Evolutionary conservation across 139 green algal genomes (phyloP), one percentile per base, ranked within the genome.

Genomic region (Limnomonas spitsbergensis): DNA sequence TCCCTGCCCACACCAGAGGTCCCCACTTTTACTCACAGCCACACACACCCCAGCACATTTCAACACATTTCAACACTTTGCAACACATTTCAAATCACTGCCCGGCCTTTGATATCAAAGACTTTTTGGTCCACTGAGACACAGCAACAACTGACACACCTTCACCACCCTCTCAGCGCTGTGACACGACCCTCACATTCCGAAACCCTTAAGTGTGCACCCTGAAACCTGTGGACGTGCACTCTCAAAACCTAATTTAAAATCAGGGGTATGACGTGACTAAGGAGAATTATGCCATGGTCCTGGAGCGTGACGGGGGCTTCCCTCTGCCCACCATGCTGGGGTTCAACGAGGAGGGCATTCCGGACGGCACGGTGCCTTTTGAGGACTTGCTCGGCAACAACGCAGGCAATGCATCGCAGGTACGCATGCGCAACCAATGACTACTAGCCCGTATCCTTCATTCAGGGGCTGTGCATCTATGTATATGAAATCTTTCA

Each of bases 341-440:
- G 6, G 61, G 61, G 61, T 72, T 72, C 61, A 72, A 72, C 29
- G 61, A 72, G 61, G 61, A 72, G 26, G 61, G 61, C 61, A 72
- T 72, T 7, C 61, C 61, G 7, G 61, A 72, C 29, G 61, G 61
- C 61, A 39, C 27, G 7, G 61, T 39, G 27, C 61, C 61, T 37
- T 72, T 72, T 61, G 47, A 61, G 14, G 47, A 61, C 26, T 72
- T 72, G 9, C 6, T 37, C 9, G 27, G 27, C 61, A 7, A 7
- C 26, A 34, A 34, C 29, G 29, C 27, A 20, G 61, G 61, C 27
- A 34, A 34, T 20, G 9, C 61, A 7, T 39, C 61, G 26, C 47
- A 61, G 47, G 47, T 61, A 14, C 14, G 47, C 20, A 20, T 29
- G 14, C 47, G 14, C n/a, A n/a, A n/a, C n/a, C n/a, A n/a, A n/a